A percentile compares a stretch with the other conserved stretches of the same genome.
phyloP scores from a whole-genome alignment of 2,329 filamentous ascomycete species.

The Trichoderma sp. region DNA sequence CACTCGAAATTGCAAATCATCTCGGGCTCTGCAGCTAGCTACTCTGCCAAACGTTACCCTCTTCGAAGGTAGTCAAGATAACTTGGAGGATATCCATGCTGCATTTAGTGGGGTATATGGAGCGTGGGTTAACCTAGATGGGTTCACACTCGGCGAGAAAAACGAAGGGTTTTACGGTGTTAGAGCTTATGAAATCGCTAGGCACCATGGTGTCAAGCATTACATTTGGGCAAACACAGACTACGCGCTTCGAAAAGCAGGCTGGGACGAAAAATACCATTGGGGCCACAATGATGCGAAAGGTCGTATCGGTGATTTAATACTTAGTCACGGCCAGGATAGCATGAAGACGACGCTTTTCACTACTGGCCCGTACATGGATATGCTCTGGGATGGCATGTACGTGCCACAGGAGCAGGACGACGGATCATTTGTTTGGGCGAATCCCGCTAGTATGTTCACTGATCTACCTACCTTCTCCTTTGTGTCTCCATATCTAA shows the following conservation, averaged over 20 bases:
- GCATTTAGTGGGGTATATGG: background rate
- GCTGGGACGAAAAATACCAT: background rate
- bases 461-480: background rate
- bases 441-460: background rate
- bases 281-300: background rate
- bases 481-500: background rate
- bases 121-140: background rate
- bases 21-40: background rate
- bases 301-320: background rate
- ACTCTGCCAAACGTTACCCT: background rate
- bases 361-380: background rate
- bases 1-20: background rate
- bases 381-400: background rate
- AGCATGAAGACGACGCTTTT: background rate
- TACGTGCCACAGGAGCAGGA: background rate
- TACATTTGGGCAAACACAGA: background rate
- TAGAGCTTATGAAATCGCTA: background rate
- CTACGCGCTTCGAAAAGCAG: background rate
- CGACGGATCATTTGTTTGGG: background rate
- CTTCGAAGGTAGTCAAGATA: background rate
- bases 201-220: background rate
- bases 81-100: background rate
- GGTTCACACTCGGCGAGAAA: background rate
- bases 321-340: background rate
- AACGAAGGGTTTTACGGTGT: background rate